phyloP scores from a whole-genome alignment of 1,284 basidiomycete genomes.

The Hypsizygus ulmarius region DNA sequence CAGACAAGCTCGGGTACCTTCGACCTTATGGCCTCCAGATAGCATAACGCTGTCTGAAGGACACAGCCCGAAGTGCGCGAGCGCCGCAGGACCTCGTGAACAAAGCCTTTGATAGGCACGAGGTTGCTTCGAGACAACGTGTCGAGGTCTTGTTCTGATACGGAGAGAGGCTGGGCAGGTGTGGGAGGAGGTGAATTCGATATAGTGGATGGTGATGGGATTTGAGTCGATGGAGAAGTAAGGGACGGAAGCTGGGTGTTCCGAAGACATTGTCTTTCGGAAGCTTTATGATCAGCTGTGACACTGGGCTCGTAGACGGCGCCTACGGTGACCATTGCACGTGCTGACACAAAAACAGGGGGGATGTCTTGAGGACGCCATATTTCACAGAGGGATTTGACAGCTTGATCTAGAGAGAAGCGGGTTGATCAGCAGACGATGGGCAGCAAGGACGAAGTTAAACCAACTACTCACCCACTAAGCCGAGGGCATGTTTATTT shows the following conservation, averaged over 20 bases:
- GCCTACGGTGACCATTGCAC: conserved; percentile 19
- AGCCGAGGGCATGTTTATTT: conserved; percentile 58
- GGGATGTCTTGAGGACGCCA: conserved; percentile 75
- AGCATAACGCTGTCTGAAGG: conserved; percentile 76
- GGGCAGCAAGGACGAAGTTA: not conserved
- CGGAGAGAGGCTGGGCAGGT: not conserved
- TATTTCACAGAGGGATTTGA: conserved; percentile 69
- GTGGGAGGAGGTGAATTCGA: conserved; percentile 16
- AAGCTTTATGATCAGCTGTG: conserved; percentile 14
- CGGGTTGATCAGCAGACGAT: conserved; percentile 17
- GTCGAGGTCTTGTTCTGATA: conserved; percentile 5
- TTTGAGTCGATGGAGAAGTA: conserved; percentile 30
- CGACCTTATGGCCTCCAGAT: conserved; percentile 67
- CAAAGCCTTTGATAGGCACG: conserved; percentile 65
- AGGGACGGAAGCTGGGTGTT: conserved; percentile 51
- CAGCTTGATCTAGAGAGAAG: conserved; percentile 61
- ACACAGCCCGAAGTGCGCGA: conserved; percentile 74
- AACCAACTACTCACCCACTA: conserved; percentile 59
- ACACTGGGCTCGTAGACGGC: conserved; percentile 13
- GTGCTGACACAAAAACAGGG: conserved; percentile 46
- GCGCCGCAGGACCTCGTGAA: conserved; percentile 73
- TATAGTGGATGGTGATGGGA: conserved; percentile 28
- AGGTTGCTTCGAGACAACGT: conserved; percentile 31
- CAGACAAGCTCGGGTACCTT: conserved; percentile 61
- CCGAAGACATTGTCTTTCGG: conserved; percentile 16